Evolutionary conservation across 2,329 filamentous ascomycete genomes (phyloP), one percentile per base, ranked within the genome.

Genomic region (Hansfordia pulvinata): DNA sequence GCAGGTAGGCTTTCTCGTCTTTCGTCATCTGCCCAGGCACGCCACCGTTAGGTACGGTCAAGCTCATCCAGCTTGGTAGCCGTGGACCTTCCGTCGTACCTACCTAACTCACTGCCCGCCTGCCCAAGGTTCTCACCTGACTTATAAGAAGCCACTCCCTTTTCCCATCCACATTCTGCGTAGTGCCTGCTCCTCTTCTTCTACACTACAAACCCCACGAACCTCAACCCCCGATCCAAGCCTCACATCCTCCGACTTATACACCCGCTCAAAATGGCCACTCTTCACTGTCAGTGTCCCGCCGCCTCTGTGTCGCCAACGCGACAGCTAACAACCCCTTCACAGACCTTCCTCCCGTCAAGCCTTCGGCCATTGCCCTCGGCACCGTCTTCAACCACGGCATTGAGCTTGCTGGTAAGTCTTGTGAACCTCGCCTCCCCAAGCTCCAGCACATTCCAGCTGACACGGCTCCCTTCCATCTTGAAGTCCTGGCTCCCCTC

Each of bases 351-450:
- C 69, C 69, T 38, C 53, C 86, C 42, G 90, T 98, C 51, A 96
- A 94, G 78, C 90, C 90, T 44, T 94, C 86, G 50, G 88, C 90
- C 48, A 93, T 98, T 51, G 90, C 88, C 49, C 74, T 96, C 49
- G 90, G 90, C 60, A 90, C 86, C 36, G 62, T 85, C 56, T 98
- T 94, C 76, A 94, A 81, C 69, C 88, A 98, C 62, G 76, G 77
- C 46, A 69, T 84, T 46, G 90, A 90, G 49, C 76, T 90, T 38
- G 86, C 82, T 36, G 44, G 53, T 56, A 45, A 28, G 51, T 42
- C n/a, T n/a, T n/a, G n/a, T 19, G 17, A 23, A 4, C 17, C 9
- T 8, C 8, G 14, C 8, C 10, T 11, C n/a, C 19, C 22, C 21
- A 17, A 13, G n/a, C 14, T 13, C 8, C 25, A 8, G 25, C 13